Conservation (phyloP, 2,329 filamentous ascomycete genomes). For the Diaporthe citrichinensis region DNA sequence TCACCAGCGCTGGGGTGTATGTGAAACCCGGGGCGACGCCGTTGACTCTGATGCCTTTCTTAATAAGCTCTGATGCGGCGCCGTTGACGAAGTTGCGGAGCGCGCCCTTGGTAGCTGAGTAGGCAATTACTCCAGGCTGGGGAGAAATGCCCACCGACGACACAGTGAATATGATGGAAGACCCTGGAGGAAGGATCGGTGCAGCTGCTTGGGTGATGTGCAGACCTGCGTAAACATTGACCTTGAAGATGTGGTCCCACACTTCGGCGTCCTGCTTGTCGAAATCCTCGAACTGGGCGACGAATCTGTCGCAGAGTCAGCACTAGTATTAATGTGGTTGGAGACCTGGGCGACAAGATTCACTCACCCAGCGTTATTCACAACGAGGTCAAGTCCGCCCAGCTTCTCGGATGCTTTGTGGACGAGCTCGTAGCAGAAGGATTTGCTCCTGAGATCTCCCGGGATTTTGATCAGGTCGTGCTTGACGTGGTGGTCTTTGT, state of each 20-base stretch:
- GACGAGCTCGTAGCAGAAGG: slow-evolving; percentile 2
- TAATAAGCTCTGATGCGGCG: neutral
- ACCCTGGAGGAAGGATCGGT: neutral
- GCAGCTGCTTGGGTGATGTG: slow-evolving; percentile 17
- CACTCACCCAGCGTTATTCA: neutral
- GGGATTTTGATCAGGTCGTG: neutral
- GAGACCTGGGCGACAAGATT: neutral
- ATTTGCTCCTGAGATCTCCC: neutral
- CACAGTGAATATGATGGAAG: slow-evolving; percentile 18
- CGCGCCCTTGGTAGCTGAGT: slow-evolving; percentile 10
- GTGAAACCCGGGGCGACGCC: neutral
- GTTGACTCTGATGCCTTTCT: neutral
- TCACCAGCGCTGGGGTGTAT: neutral
- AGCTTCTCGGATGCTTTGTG: neutral
- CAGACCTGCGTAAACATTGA: slow-evolving; percentile 8
- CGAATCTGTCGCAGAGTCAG: neutral
- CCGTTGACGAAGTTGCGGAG: slow-evolving; percentile 4
- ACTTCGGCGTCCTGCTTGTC: neutral
- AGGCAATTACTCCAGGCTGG: neutral
- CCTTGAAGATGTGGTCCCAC: slow-evolving; percentile 10
- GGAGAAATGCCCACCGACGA: neutral
- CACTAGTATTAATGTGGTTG: neutral
- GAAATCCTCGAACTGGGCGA: neutral
- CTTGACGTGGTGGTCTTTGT: neutral
- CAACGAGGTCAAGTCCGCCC: neutral